A percentile compares a stretch with the other conserved stretches of the same genome.
phyloP scores from a whole-genome alignment of 2,329 filamentous ascomycete genomes.

The Penicillium frequentans region DNA sequence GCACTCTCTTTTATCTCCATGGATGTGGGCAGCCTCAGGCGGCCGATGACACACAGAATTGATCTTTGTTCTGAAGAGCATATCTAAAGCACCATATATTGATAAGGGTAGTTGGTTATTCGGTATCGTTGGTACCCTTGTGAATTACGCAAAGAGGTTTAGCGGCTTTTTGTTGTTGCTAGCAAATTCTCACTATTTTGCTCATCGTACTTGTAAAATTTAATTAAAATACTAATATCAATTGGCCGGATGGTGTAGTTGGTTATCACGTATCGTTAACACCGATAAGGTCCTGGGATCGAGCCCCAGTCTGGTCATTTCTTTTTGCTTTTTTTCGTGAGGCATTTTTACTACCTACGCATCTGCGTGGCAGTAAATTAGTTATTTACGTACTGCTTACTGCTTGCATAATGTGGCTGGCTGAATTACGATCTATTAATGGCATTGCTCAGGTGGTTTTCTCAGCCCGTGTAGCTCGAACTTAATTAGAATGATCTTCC shows the following conservation, averaged over 20 bases:
- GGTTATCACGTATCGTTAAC: slow-evolving; percentile 40
- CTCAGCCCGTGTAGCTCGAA: background rate
- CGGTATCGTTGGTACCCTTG: no score
- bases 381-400: background rate
- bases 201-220: no score
- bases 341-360: background rate
- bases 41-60: no score
- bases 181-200: no score
- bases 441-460: background rate
- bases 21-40: no score
- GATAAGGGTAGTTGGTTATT: no score
- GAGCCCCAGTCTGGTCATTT: slow-evolving; percentile 25
- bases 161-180: no score
- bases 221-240: background rate
- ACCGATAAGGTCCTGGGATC: slow-evolving; percentile 37
- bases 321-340: background rate
- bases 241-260: slow-evolving; percentile 34
- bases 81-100: no score
- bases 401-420: background rate
- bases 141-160: no score
- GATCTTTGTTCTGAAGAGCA: no score
- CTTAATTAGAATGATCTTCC: no score
- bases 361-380: background rate
- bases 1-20: no score
- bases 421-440: background rate